Percentiles rank a stretch among this genome's conserved stretches.
Conservation (phyloP, 192 early-diverging fungal species). For the Backusella morwellensis region DNA sequence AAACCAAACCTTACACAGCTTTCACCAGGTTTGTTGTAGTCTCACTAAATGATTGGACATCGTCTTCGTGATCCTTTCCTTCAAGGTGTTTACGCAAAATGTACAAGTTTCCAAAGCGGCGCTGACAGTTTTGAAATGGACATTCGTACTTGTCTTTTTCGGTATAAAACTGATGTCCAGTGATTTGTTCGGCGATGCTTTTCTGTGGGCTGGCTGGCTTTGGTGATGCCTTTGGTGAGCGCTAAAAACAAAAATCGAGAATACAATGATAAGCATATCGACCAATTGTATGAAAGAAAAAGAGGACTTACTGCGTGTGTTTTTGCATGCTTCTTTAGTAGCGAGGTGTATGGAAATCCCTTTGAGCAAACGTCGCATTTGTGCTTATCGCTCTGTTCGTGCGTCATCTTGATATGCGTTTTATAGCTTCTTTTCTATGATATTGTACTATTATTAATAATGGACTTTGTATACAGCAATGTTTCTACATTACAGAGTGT, state of each 20-base stretch:
- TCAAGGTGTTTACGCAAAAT: background rate
- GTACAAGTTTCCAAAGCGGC: background rate
- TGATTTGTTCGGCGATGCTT: slow-evolving; percentile 2
- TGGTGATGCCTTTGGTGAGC: background rate
- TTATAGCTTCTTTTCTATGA: slow-evolving; percentile 2
- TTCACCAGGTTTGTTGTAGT: background rate
- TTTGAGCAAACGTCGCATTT: slow-evolving; percentile 1
- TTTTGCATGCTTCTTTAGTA: background rate
- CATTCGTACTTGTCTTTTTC: background rate
- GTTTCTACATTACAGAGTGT: background rate
- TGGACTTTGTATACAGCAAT: background rate
- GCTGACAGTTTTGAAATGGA: background rate
- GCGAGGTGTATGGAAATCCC: slow-evolving; percentile 7
- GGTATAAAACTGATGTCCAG: background rate
- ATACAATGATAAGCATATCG: background rate
- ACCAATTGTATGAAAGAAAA: background rate
- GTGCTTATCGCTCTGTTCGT: background rate
- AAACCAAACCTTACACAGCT: background rate
- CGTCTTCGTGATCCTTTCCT: background rate
- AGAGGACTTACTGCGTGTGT: background rate
- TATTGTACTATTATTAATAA: background rate
- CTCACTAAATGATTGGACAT: background rate
- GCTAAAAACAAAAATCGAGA: background rate
- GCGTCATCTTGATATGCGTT: background rate
- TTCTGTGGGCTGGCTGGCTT: background rate